These are phyloP conservation scores for Stramenopiles sp. DNA, from an alignment of 352 stramenopile species.

Conservation along the genomic window DNA sequence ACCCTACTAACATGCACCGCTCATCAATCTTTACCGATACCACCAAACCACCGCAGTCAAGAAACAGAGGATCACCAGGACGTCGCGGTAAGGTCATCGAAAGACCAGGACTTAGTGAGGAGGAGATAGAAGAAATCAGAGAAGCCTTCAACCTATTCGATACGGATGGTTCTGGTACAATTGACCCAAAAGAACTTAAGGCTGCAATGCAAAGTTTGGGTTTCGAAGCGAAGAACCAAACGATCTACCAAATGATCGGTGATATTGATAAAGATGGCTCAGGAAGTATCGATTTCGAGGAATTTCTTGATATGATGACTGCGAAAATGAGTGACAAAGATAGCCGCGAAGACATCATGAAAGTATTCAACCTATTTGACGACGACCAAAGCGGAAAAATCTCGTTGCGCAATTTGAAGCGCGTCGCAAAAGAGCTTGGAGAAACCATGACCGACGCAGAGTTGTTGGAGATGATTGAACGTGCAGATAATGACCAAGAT, in stretches of 20 bases:
- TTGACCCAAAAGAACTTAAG: constrained; percentile 90
- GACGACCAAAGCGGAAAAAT: constrained; percentile 92
- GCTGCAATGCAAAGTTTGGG: constrained; percentile 84
- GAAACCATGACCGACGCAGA: constrained; percentile 97
- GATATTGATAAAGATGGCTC: constrained; percentile 87
- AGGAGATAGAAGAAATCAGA: constrained; percentile 84
- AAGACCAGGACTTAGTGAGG: constrained; percentile 36
- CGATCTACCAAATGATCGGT: constrained; percentile 89
- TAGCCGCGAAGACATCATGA: constrained; percentile 81
- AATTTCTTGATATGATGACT: constrained; percentile 92
- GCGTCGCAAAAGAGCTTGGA: constrained; percentile 90
- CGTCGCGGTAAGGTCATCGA: no score
- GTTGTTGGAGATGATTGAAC: constrained; percentile 96
- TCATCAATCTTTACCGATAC: no score
- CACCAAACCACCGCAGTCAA: no score
- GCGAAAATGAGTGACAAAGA: constrained; percentile 88
- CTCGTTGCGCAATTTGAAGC: constrained; percentile 85
- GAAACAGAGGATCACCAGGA: no score
- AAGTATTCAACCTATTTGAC: constrained; percentile 89
- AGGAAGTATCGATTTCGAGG: constrained; percentile 84
- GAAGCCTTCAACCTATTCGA: constrained; percentile 93
- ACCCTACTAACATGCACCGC: no score
- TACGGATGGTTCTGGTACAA: constrained; percentile 77
- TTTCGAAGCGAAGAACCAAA: constrained; percentile 90
- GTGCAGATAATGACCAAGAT: constrained; percentile 77